Base-by-base conservation (phyloP, 805 yeast genomes). In the Ogataea nakhonphanomensis region DNA sequence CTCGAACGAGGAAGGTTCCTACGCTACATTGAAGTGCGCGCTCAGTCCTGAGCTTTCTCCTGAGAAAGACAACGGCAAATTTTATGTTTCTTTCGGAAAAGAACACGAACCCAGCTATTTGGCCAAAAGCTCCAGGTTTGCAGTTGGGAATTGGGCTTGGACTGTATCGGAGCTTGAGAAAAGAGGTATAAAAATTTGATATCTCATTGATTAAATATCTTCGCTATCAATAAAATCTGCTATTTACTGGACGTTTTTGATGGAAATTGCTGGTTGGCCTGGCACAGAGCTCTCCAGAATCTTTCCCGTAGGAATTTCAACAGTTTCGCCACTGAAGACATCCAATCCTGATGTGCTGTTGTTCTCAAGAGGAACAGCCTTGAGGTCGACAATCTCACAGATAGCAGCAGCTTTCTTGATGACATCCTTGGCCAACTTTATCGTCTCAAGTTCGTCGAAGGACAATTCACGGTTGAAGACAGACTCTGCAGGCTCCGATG, bases 381-480 rank as follows among this genome's bases (percentile, higher is more conserved):
- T 75, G 37, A 86, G 65, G 48, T 77, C 75, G 28, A 69, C 62
- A 35, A 86, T 74, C 26, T 69, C 71, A 30, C 75, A 61, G 36
- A 74, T 69, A 53, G 85, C 77, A 31, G 95, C 75, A 30, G 89
- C 75, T 57, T 74, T 78, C 62, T 77, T 67, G 45, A 89, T 64
- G 48, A 75, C 74, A 25, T 71, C 70, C 39, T 76, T 55, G 22
- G 80, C 78, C 24, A 71, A 58, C 56, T 74, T 76, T 46, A 88
- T 72, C 26, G 80, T 75, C 14, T 76, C 84, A 33, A 73, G 62
- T 71, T 93, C 99, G 63, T 81, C 73, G 65, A 88, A 93, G 25
- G 81, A 73, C 51, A 91, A 77, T 66, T 90, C 84, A 70, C 98
- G 79, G 73, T 89, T 82, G 73, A 93, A 88, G 20, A 93, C 96